phyloP scores from a whole-genome alignment of 352 stramenopile genomes.

The Pythium dissimile region DNA sequence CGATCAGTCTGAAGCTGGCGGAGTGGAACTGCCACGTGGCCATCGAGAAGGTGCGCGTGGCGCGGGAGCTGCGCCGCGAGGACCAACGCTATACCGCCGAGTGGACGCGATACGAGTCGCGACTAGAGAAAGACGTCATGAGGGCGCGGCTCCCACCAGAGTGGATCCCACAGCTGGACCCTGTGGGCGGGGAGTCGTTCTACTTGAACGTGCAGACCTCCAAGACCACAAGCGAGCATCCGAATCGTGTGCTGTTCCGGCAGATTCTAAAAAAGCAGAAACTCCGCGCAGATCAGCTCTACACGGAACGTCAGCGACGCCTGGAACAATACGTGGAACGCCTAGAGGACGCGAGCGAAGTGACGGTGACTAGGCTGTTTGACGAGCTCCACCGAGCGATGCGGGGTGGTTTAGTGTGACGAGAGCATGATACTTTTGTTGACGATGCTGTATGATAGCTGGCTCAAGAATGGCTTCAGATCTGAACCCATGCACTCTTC shows the following conservation, averaged over 20 bases:
- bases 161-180: constrained; percentile 45
- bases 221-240: constrained; percentile 32
- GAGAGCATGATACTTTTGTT: background rate
- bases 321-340: constrained; percentile 25
- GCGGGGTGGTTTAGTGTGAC: background rate
- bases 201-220: constrained; percentile 38
- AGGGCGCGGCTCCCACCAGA: constrained; percentile 29
- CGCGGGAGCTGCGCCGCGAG: constrained; percentile 25
- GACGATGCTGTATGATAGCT: too few relatives aligned
- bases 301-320: constrained; percentile 12
- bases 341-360: constrained; percentile 18
- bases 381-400: background rate
- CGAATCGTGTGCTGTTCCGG: constrained; percentile 29
- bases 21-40: constrained; percentile 33
- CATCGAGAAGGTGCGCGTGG: constrained; percentile 23
- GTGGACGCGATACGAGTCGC: constrained; percentile 35
- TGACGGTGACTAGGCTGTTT: background rate
- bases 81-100: constrained; percentile 20
- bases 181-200: constrained; percentile 32
- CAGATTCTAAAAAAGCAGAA: constrained; percentile 32
- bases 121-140: constrained; percentile 36
- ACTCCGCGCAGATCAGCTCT: constrained; percentile 23
- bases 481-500: constrained; percentile 2
- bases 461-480: constrained; percentile 18
- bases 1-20: constrained; percentile 10